phyloP scores from a whole-genome alignment of 345 rosid species.

The Camelina neglecta region DNA sequence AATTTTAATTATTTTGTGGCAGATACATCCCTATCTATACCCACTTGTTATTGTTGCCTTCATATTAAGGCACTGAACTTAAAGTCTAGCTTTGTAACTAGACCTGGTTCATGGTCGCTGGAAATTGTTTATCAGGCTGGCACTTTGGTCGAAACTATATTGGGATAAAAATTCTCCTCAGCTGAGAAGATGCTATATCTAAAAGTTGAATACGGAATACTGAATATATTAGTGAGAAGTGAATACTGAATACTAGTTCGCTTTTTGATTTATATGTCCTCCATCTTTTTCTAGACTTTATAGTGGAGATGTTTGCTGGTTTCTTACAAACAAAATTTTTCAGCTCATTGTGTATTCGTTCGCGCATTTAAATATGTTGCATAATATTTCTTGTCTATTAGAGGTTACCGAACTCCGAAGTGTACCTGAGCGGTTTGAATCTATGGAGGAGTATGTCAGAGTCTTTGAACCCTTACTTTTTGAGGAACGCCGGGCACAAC shows the following conservation, averaged over 20 bases:
- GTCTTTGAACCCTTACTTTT: conserved; percentile 98
- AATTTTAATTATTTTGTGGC: not conserved
- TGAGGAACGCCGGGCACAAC: conserved; percentile 98
- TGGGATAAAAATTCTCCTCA: not conserved
- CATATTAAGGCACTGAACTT: not conserved
- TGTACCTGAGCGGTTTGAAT: conserved; percentile 91
- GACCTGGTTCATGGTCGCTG: not conserved
- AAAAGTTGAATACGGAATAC: not conserved
- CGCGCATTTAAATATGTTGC: not conserved
- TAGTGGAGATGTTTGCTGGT: not conserved
- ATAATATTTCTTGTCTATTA: conserved; percentile 44
- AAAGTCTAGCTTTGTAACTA: conserved; percentile 4
- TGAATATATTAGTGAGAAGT: not conserved
- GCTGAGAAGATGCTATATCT: not conserved
- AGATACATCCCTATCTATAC: not conserved
- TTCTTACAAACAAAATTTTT: not conserved
- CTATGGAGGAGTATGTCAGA: conserved; percentile 82
- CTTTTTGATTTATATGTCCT: not conserved
- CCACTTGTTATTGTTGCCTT: not conserved
- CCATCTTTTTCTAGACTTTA: not conserved
- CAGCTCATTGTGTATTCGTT: conserved; percentile 4
- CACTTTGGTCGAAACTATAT: not conserved
- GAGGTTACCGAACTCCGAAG: conserved; percentile 86
- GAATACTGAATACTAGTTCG: not conserved
- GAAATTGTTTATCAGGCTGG: conserved; percentile 16